Conservation (phyloP, 169 alveolate genomes). For the Amoebophrya sp. region DNA sequence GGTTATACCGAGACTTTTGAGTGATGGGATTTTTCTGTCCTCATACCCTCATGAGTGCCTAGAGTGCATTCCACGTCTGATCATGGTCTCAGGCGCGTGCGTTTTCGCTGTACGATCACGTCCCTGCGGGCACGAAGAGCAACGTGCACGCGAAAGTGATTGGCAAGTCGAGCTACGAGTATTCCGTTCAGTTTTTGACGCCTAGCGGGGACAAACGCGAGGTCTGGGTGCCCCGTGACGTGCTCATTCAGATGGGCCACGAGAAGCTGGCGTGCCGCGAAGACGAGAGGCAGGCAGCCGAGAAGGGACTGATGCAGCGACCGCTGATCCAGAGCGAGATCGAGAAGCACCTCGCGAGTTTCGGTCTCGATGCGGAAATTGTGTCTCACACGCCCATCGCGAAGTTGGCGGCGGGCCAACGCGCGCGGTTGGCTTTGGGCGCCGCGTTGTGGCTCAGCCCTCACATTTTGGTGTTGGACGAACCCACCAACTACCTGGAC, state of each 20-base stretch:
- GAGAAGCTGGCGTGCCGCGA: slow-evolving; percentile 26
- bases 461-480: slow-evolving; percentile 31
- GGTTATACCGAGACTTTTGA: no score
- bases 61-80: no score
- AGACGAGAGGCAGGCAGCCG: slow-evolving; percentile 32
- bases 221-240: not conserved
- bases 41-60: no score
- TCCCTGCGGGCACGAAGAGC: not conserved
- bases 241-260: slow-evolving; percentile 30
- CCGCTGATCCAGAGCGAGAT: slow-evolving; percentile 21
- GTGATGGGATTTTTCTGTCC: no score
- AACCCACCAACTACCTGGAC: slow-evolving; percentile 37
- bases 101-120: no score
- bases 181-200: no score
- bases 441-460: slow-evolving; percentile 33
- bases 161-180: no score
- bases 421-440: slow-evolving; percentile 14
- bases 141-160: no score
- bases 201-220: no score
- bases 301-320: not conserved
- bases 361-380: slow-evolving; percentile 24
- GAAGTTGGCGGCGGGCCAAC: slow-evolving; percentile 31
- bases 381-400: slow-evolving; percentile 24
- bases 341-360: slow-evolving; percentile 20
- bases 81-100: no score